phyloP scores from a whole-genome alignment of 352 stramenopile species.

The Phytopythium litorale region DNA sequence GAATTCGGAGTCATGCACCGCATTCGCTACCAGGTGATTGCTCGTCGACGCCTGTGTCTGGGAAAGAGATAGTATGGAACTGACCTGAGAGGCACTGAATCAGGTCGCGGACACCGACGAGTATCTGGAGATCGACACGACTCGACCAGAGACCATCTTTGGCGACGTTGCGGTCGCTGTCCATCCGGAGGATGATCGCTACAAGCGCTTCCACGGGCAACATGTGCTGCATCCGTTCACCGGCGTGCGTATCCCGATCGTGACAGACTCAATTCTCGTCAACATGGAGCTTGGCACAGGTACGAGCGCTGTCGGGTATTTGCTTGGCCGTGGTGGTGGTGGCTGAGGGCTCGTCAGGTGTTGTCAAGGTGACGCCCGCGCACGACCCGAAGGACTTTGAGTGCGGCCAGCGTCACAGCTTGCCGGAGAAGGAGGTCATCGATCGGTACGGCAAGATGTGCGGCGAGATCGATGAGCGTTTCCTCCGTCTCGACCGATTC shows the following conservation, averaged over 20 bases:
- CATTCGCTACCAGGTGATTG: conserved; percentile 58
- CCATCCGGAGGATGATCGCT: conserved; percentile 94
- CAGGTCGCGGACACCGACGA: conserved; percentile 53
- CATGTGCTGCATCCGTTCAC: conserved; percentile 95
- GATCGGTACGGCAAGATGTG: conserved; percentile 69
- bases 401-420: conserved; percentile 93
- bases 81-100: background rate
- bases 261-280: conserved; percentile 94
- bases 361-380: conserved; percentile 96
- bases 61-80: background rate
- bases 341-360: conserved; percentile 23
- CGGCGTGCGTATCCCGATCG: conserved; percentile 89
- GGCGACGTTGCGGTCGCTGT: conserved; percentile 98
- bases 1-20: conserved; percentile 88
- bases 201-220: conserved; percentile 95
- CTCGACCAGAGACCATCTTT: conserved; percentile 98
- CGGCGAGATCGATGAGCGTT: conserved; percentile 70
- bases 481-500: conserved; percentile 95
- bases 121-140: conserved; percentile 95
- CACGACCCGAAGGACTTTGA: conserved; percentile 99
- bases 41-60: background rate
- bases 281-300: conserved; percentile 99
- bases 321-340: background rate
- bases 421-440: conserved; percentile 81
- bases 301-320: conserved; percentile 55